phyloP scores from a whole-genome alignment of 1,284 basidiomycete species.

The Ganoderma meredithae region DNA sequence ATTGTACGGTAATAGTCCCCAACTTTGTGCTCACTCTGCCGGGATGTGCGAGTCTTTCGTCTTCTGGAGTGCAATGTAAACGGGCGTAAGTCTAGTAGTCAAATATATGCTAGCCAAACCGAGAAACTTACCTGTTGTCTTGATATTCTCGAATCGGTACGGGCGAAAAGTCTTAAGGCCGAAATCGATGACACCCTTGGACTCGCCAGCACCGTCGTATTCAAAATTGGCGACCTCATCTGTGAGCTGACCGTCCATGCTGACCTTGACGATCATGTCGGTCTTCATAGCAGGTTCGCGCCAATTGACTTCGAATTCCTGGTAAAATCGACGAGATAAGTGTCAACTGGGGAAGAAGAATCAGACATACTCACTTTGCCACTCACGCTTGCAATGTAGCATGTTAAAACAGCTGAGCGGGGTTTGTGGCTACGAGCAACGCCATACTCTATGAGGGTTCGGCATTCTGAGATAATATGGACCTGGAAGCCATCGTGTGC shows the following conservation, averaged over 20 bases:
- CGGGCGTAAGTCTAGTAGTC: neutral
- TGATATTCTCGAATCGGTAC: slow-evolving; percentile 8
- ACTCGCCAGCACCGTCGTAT: slow-evolving; percentile 3
- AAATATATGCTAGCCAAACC: neutral
- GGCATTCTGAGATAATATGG: neutral
- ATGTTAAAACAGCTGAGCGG: neutral
- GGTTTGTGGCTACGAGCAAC: neutral
- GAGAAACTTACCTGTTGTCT: slow-evolving; percentile 1
- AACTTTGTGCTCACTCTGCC: slow-evolving; percentile 2
- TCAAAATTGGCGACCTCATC: slow-evolving; percentile 8
- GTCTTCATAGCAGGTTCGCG: neutral
- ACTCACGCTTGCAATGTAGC: slow-evolving; percentile 10
- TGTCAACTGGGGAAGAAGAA: neutral
- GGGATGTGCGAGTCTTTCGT: neutral
- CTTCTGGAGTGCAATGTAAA: neutral
- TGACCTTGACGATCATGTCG: slow-evolving; percentile 7
- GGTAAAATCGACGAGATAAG: neutral
- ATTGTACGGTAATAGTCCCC: slow-evolving; percentile 2
- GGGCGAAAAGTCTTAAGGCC: neutral
- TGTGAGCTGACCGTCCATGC: slow-evolving; percentile 8
- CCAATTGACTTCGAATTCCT: slow-evolving; percentile 1
- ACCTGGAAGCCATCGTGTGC: neutral
- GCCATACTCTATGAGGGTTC: slow-evolving; percentile 1
- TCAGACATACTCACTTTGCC: neutral
- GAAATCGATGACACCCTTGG: neutral